Evolutionary conservation across 768 basidiomycete genomes (phyloP).

Genomic region (Tephrocybe sp.): DNA sequence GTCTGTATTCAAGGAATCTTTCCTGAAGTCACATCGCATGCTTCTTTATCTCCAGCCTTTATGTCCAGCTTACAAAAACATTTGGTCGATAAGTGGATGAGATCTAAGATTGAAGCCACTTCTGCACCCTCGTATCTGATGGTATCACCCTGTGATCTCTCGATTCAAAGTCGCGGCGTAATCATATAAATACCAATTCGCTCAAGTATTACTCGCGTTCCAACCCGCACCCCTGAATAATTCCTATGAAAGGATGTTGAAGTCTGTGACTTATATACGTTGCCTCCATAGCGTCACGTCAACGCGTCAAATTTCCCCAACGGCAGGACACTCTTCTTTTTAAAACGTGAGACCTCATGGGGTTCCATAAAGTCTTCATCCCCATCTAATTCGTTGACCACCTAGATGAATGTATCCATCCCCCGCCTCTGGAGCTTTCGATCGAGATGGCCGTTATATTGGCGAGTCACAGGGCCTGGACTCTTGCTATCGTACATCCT

Average conservation of each 20-base stretch:
- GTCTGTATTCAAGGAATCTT: no score
- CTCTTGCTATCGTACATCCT: neutral
- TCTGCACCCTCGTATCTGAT: neutral
- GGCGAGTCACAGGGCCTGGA: neutral
- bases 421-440: slow-evolving; percentile 6
- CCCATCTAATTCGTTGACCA: neutral
- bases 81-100: slow-evolving; percentile 1
- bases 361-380: slow-evolving; percentile 10
- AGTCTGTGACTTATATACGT: slow-evolving; percentile 14
- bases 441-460: slow-evolving; percentile 3
- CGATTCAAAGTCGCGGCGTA: no score
- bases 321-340: slow-evolving; percentile 14
- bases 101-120: neutral
- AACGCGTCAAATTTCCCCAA: slow-evolving; percentile 14
- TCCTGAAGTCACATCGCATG: slow-evolving; percentile 9
- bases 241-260: slow-evolving; percentile 17
- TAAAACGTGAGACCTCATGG: slow-evolving; percentile 12
- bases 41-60: slow-evolving; percentile 21
- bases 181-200: slow-evolving; percentile 1
- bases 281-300: slow-evolving; percentile 19
- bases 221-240: slow-evolving; percentile 22
- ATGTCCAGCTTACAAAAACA: no score
- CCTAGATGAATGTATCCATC: slow-evolving; percentile 19
- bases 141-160: neutral
- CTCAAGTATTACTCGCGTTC: neutral